Percentiles rank a stretch among this genome's conserved stretches.
Evolutionary conservation across 345 rosid genomes (phyloP).

Genomic region (Alliaria petiolata): DNA sequence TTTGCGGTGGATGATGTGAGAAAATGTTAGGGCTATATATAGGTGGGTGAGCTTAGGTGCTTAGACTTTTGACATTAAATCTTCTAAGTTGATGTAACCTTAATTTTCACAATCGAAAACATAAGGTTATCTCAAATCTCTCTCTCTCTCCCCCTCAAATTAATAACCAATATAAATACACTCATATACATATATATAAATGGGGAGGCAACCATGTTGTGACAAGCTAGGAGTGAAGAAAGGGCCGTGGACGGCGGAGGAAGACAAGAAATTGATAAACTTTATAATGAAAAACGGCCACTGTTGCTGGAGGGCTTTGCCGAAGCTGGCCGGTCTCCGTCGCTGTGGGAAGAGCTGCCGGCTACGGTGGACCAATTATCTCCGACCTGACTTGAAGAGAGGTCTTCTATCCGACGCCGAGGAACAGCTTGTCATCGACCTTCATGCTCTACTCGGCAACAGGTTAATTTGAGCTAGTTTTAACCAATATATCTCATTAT

Average conservation of each 20-base stretch:
- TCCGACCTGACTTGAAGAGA: conserved; percentile 74
- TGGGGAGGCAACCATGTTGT: conserved; percentile 62
- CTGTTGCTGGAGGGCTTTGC: conserved; percentile 76
- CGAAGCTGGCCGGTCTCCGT: conserved; percentile 78
- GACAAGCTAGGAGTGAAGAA: conserved; percentile 74
- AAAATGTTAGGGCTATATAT: conserved; percentile 7
- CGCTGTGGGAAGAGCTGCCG: conserved; percentile 87
- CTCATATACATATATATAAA: background rate
- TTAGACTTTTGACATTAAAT: conserved; percentile 18
- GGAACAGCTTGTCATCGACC: conserved; percentile 64
- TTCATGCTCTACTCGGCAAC: conserved; percentile 68
- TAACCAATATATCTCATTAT: background rate
- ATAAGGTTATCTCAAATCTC: background rate
- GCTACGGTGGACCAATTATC: conserved; percentile 82
- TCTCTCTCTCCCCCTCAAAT: background rate
- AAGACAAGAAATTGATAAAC: conserved; percentile 63
- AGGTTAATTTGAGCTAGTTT: conserved; percentile 36
- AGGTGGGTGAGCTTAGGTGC: conserved; percentile 38
- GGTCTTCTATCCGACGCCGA: conserved; percentile 68
- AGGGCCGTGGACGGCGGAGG: conserved; percentile 82
- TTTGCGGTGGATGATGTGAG: background rate
- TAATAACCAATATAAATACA: background rate
- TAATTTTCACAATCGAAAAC: background rate
- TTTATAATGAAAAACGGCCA: conserved; percentile 64
- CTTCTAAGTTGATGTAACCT: conserved; percentile 11